Evolutionary conservation across 1,284 basidiomycete genomes (phyloP).

Genomic region (Meira nashicola): DNA sequence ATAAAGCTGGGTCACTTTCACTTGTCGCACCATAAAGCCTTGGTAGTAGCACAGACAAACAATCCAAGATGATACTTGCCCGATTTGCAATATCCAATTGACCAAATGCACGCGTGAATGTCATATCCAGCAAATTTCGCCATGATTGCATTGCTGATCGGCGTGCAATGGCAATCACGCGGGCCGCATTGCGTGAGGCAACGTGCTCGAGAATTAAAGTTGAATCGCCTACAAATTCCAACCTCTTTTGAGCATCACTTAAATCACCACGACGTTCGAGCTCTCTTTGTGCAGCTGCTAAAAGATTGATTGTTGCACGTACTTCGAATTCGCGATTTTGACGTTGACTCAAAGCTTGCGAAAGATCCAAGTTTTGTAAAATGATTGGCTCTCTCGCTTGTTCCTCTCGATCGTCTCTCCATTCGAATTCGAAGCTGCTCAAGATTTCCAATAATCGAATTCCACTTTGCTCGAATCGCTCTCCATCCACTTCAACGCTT

Average conservation of each 20-base stretch:
- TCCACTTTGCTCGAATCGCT: slow-evolving; percentile 56
- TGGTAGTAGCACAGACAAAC: slow-evolving; percentile 41
- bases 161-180: slow-evolving; percentile 34
- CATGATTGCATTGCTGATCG: slow-evolving; percentile 38
- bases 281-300: slow-evolving; percentile 23
- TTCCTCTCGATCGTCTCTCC: slow-evolving; percentile 64
- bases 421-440: slow-evolving; percentile 78
- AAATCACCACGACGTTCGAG: slow-evolving; percentile 37
- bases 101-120: slow-evolving; percentile 30
- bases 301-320: slow-evolving; percentile 60
- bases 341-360: slow-evolving; percentile 68
- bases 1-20: slow-evolving; percentile 60
- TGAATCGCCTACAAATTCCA: slow-evolving; percentile 40
- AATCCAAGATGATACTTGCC: slow-evolving; percentile 39
- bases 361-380: slow-evolving; percentile 64
- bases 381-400: slow-evolving; percentile 63
- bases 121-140: slow-evolving; percentile 46
- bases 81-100: slow-evolving; percentile 42
- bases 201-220: slow-evolving; percentile 38
- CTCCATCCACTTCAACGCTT: slow-evolving; percentile 5
- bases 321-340: slow-evolving; percentile 70
- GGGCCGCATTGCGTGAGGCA: slow-evolving; percentile 43
- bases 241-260: slow-evolving; percentile 26
- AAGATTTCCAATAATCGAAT: slow-evolving; percentile 84
- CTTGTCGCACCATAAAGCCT: slow-evolving; percentile 30